Conservation (phyloP, 257 asterid genomes). For the Gynochthodes officinalis region DNA sequence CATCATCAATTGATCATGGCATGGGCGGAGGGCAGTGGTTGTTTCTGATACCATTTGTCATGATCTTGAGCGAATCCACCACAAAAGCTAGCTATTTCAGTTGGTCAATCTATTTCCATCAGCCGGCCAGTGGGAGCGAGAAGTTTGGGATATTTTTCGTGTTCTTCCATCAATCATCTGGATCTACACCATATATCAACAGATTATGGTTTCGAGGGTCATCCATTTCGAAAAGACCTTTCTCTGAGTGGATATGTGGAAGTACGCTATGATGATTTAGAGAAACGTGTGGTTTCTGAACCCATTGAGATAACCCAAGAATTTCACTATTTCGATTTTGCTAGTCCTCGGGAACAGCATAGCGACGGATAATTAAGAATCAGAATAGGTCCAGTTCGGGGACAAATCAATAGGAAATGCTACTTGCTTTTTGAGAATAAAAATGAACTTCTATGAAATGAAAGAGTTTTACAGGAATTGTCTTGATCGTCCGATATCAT, state of each 20-base stretch:
- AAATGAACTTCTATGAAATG: background rate
- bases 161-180: background rate
- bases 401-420: background rate
- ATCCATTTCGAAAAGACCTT: background rate
- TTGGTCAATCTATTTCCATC: conserved; percentile 24
- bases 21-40: no score
- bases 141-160: background rate
- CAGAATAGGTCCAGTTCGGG: background rate
- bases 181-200: background rate
- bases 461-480: background rate
- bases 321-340: background rate
- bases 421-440: conserved; percentile 5
- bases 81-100: no score
- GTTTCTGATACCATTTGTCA: no score
- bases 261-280: background rate
- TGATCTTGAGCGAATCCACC: no score
- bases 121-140: background rate
- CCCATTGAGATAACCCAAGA: conserved; percentile 4
- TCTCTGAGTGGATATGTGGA: background rate
- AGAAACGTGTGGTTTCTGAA: conserved; percentile 2
- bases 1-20: no score
- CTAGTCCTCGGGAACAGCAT: conserved; percentile 2
- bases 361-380: background rate
- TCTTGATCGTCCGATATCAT: no score
- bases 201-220: background rate